Evolutionary conservation across 208 protist genomes (phyloP), one percentile per base, ranked within the genome.

Genomic region (Leishmania tarentolae): DNA sequence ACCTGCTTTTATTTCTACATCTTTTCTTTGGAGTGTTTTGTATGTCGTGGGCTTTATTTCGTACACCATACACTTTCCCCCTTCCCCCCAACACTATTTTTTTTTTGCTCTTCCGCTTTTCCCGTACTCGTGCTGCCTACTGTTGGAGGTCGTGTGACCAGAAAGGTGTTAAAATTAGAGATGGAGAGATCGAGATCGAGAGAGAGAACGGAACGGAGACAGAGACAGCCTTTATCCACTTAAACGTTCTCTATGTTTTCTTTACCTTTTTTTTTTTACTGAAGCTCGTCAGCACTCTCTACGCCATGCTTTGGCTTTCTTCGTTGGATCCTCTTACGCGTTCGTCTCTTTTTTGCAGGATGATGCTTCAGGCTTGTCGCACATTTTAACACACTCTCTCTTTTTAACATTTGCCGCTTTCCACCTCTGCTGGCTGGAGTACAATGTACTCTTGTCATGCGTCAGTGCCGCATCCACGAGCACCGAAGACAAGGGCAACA

Each of bases 261-360:
- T 40, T 31, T 68, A 19, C 53, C 5, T 71, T 61, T 66, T 56
- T 76, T 50, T 77, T 68, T n/a, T 44, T 31, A 44, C 69, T 73
- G 24, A 7, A 31, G 24, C 21, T 17, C 28, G 35, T 24, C 11
- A 35, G 28, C 42, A 31, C n/a, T 59, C 47, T 37, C n/a, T 9
- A 3, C 28, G 44, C 17, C 40, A 46, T 52, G n/a, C 42, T 56
- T 52, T 35, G 4, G n/a, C 9, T 72, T 53, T 68, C 63, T 53
- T 42, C 37, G 61, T 28, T 59, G 50, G 65, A 50, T 56, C 24
- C 15, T 31, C 35, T 24, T 11, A 21, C 52, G 1, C 8, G 66
- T 80, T 46, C 52, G 42, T 70, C 44, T 59, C 31, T 47, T 31
- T 37, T n/a, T 21, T 50, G 53, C 17, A 15, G 69, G 44, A 35